Evolutionary conservation across 306 rosid species (phyloP).

Genomic region (Arachis stenosperma): DNA sequence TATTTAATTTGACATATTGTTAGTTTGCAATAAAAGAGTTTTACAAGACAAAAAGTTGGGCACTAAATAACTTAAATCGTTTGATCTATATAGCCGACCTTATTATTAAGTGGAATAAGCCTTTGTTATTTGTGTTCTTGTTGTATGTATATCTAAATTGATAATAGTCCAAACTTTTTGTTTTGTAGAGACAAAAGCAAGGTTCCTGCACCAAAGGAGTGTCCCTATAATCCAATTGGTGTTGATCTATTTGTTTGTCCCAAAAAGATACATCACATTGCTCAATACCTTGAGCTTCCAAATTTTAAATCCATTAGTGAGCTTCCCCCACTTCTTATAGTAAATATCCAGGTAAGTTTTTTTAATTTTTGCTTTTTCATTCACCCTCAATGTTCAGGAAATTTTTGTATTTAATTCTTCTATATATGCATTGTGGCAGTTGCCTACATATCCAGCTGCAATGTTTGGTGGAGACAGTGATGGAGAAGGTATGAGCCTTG

Average conservation of each 20-base stretch:
- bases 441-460: slow-evolving; percentile 95
- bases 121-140: too few relatives aligned
- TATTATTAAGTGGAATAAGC: too few relatives aligned
- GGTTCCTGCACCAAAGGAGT: slow-evolving; percentile 66
- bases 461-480: slow-evolving; percentile 88
- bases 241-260: slow-evolving; percentile 81
- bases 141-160: too few relatives aligned
- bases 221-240: slow-evolving; percentile 92
- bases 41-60: too few relatives aligned
- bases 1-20: too few relatives aligned
- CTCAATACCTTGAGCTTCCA: slow-evolving; percentile 90
- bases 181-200: slow-evolving; percentile 75
- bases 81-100: too few relatives aligned
- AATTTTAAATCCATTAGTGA: slow-evolving; percentile 50
- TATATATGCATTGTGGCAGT: slow-evolving; percentile 49
- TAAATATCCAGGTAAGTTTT: slow-evolving; percentile 79
- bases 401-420: background rate
- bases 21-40: too few relatives aligned
- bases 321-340: slow-evolving; percentile 78
- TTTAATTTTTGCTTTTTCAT: too few relatives aligned
- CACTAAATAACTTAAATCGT: too few relatives aligned
- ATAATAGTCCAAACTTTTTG: background rate
- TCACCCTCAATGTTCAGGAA: too few relatives aligned
- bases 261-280: slow-evolving; percentile 87
- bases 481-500: slow-evolving; percentile 93